Percentiles rank a stretch among this genome's conserved stretches.
phyloP scores from a whole-genome alignment of 1,284 basidiomycete species.

The Apiotrichum laibachii region DNA sequence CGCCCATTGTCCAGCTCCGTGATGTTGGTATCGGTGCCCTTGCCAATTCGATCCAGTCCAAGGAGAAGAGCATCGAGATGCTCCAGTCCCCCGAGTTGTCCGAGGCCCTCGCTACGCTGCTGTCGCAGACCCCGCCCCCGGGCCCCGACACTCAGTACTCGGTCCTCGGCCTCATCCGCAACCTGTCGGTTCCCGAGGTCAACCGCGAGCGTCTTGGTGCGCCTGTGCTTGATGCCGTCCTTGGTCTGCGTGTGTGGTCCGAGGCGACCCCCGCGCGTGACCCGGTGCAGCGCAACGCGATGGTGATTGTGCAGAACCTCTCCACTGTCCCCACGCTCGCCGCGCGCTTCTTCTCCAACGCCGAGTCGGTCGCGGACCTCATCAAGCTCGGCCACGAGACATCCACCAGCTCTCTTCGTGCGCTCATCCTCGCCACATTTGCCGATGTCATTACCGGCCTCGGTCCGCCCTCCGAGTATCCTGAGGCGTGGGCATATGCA shows the following conservation, averaged over 20 bases:
- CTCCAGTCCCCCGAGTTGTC: neutral
- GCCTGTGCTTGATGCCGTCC: neutral
- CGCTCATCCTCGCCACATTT: neutral
- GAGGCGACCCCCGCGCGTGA: neutral
- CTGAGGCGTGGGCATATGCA: neutral
- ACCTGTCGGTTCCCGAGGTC: slow-evolving; percentile 6
- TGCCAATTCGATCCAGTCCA: neutral
- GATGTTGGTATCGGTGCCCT: neutral
- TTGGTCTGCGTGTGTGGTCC: neutral
- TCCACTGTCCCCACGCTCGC: neutral
- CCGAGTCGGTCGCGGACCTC: slow-evolving; percentile 2
- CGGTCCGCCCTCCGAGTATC: neutral
- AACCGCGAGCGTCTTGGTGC: slow-evolving; percentile 6
- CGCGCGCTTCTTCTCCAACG: slow-evolving; percentile 3
- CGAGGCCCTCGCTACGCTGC: neutral
- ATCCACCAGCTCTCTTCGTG: neutral
- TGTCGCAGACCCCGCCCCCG: neutral
- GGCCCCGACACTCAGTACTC: neutral
- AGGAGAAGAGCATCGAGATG: neutral
- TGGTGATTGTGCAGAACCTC: slow-evolving; percentile 1
- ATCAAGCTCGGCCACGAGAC: neutral
- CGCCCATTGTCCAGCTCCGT: neutral
- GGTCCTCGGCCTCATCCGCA: slow-evolving; percentile 11
- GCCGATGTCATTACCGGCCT: slow-evolving; percentile 1
- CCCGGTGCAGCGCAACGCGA: slow-evolving; percentile 7